These are phyloP conservation scores for Colletotrichum destructivum DNA, from an alignment of 2,329 filamentous ascomycete genomes.

Conservation along the genomic window DNA sequence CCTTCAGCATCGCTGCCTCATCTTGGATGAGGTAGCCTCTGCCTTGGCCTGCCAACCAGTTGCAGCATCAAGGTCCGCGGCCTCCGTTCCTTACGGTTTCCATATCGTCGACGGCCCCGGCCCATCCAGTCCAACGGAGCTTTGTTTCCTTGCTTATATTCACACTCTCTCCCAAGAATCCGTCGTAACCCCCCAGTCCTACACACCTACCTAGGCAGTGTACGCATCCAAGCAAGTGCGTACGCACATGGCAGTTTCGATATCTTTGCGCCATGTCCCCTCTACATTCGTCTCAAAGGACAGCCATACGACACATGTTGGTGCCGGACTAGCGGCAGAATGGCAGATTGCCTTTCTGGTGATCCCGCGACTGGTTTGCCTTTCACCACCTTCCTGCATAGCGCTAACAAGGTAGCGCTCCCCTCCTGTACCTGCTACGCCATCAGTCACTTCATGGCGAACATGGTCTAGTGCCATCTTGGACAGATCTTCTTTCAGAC, in stretches of 20 bases:
- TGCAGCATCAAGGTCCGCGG: conserved; percentile 11
- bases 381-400: conserved; percentile 2
- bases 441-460: conserved; percentile 26
- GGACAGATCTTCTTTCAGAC: background rate
- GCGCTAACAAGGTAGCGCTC: conserved; percentile 11
- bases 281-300: conserved; percentile 25
- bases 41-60: conserved; percentile 18
- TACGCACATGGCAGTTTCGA: background rate
- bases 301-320: conserved; percentile 15
- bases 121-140: conserved; percentile 26
- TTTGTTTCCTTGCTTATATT: conserved; percentile 7
- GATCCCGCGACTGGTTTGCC: conserved; percentile 8
- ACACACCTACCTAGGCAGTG: background rate
- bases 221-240: too few species aligned
- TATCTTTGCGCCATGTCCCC: background rate
- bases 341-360: conserved; percentile 27
- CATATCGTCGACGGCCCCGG: conserved; percentile 25
- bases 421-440: conserved; percentile 20
- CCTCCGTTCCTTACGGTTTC: conserved; percentile 24
- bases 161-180: background rate
- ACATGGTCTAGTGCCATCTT: conserved; percentile 24
- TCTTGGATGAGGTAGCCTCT: conserved; percentile 7
- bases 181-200: background rate
- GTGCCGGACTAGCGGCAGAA: conserved; percentile 33
- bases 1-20: conserved; percentile 10